Conservation (phyloP, 73 alveolate genomes). For the Durusdinium trenchii region DNA sequence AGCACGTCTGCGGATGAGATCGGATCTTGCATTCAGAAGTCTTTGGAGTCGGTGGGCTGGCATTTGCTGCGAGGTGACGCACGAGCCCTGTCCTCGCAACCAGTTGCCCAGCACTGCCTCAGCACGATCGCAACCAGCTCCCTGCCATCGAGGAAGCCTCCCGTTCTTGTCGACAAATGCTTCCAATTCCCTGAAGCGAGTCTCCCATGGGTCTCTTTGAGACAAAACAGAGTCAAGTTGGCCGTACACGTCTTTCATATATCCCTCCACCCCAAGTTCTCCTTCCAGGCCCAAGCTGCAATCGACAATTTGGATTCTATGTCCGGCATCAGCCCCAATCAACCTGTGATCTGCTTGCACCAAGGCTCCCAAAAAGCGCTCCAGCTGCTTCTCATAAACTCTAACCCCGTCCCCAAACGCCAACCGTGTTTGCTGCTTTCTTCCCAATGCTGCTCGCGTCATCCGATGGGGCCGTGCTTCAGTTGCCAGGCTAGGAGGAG, state of each 20-base stretch:
- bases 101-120: background rate
- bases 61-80: background rate
- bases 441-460: too few species aligned
- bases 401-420: too few species aligned
- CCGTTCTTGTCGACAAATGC: background rate
- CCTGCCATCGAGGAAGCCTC: background rate
- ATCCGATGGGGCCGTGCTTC: too few species aligned
- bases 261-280: background rate
- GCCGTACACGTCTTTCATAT: background rate
- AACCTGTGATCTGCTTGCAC: conserved; percentile 35
- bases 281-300: background rate
- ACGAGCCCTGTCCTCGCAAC: background rate
- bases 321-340: background rate
- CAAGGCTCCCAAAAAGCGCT: conserved; percentile 19
- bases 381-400: background rate
- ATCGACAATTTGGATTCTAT: conserved; percentile 18
- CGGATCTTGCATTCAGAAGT: background rate
- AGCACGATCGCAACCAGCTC: background rate
- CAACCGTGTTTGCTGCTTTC: too few species aligned
- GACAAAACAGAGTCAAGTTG: background rate
- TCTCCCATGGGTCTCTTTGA: conserved; percentile 1
- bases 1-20: background rate
- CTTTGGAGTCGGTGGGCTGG: background rate
- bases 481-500: too few species aligned
- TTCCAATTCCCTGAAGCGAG: background rate